Evolutionary conservation across 2,329 filamentous ascomycete species (phyloP), one percentile per base, ranked within the genome.

Genomic region (Emmonsiellopsis sp.): DNA sequence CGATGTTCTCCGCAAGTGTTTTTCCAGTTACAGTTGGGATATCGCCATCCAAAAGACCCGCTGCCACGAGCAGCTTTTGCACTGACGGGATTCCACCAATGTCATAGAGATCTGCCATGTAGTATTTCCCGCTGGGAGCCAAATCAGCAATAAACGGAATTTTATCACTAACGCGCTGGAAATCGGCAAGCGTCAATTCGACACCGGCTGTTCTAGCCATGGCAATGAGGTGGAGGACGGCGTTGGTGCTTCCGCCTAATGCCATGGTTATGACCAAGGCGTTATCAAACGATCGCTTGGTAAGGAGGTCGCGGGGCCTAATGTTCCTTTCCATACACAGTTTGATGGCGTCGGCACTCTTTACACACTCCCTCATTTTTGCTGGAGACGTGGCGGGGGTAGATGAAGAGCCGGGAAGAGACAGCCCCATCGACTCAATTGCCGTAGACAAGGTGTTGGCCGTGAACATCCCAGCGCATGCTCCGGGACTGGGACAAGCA

Each of bases 371-470:
- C 39, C 89, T 84, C 71, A 86, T 83, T 73, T 95, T 95, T 47
- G 89, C 83, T 0, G 89, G 88, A 2, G 85, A 88, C 14, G 82
- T 78, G 1, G 90, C 90, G 1, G 89, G 89, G 52, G 84, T 93
- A 1, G 87, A 91, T 0, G 87, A 91, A 0, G 88, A 93, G 1
- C 89, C 89, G 0, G 90, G 88, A 6, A 95, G 77, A 0, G 84
- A 84, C 33, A 95, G 76, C 32, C 90, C 90, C 79, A 95, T 89
- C 42, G 87, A 88, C 74, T 95, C 89, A 58, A 95, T 89, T 11
- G 87, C 88, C 0, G 87, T 92, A 3, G 88, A 87, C 88, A 95
- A 92, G 27, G 89, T 95, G 72, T 95, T 95, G 58, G 90, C 90
- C 0, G 90, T 95, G 73, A 90, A 95, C 90, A 95, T 95, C 14